A percentile compares a stretch with the other conserved stretches of the same genome.
Conservation (phyloP, 2,329 filamentous ascomycete species). For the Diatrype stigma region DNA sequence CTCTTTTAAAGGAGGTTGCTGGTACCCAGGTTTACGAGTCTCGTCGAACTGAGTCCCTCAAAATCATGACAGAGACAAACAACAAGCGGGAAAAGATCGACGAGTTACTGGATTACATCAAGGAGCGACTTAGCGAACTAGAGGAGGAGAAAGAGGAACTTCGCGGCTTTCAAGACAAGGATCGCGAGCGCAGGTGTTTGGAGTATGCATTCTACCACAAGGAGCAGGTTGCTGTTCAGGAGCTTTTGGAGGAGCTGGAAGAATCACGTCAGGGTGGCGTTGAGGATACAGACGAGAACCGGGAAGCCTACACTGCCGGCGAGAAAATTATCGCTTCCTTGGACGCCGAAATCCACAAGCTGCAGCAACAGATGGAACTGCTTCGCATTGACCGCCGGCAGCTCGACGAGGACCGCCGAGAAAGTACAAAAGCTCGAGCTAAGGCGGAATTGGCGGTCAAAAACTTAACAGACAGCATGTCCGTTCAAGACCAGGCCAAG, state of each 20-base stretch:
- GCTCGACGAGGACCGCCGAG: slow-evolving; percentile 83
- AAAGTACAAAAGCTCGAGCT: slow-evolving; percentile 73
- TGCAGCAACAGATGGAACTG: slow-evolving; percentile 79
- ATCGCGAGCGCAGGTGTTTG: slow-evolving; percentile 83
- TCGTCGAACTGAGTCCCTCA: slow-evolving; percentile 82
- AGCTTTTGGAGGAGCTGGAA: slow-evolving; percentile 78
- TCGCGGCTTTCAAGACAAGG: slow-evolving; percentile 89
- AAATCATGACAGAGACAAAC: slow-evolving; percentile 95
- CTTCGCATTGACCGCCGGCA: slow-evolving; percentile 80
- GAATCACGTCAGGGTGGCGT: slow-evolving; percentile 75
- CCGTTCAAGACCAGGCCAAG: slow-evolving; percentile 68
- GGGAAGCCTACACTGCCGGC: slow-evolving; percentile 69
- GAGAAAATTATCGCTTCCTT: slow-evolving; percentile 76
- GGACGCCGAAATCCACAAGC: slow-evolving; percentile 72
- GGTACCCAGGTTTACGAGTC: slow-evolving; percentile 97
- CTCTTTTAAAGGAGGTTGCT: slow-evolving; percentile 93
- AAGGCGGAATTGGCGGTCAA: slow-evolving; percentile 85
- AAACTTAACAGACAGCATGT: slow-evolving; percentile 76
- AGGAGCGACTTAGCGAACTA: slow-evolving; percentile 80
- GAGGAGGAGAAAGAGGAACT: slow-evolving; percentile 98
- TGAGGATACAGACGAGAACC: slow-evolving; percentile 78
- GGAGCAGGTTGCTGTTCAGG: slow-evolving; percentile 75
- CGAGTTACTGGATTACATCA: slow-evolving; percentile 85
- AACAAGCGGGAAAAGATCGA: slow-evolving; percentile 95
- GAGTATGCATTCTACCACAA: slow-evolving; percentile 93